Evolutionary conservation across 768 basidiomycete genomes (phyloP), one percentile per base, ranked within the genome.

Genomic region (Cubamyces lactineus): DNA sequence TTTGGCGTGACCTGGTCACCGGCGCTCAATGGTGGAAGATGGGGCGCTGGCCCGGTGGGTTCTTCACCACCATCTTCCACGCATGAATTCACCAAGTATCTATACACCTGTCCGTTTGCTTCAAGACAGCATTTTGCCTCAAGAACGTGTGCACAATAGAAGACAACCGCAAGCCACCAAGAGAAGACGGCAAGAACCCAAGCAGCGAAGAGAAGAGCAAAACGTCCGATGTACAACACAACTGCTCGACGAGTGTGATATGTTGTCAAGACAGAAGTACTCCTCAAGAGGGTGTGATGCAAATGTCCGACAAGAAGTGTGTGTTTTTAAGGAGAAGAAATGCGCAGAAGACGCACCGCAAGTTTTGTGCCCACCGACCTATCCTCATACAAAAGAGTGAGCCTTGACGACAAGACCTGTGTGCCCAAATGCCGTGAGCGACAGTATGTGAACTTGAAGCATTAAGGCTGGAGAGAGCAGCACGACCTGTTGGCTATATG

Each of bases 401-500:
- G 26, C 16, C 24, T 26, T 19, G 24, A 40, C 40, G 40, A 28
- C 56, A 19, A 40, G 24, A 7, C 12, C 23, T 19, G 51, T 46
- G 19, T 34, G 45, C 30, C 13, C 5, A 17, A 23, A 42, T 21
- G 3, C 21, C 9, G 42, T 43, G 42, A 43, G 42, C 42, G 17
- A 43, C 11, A 7, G 42, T 17, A 19, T 16, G 38, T 43, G 58
- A 47, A 2, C 50, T 16, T 24, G 23, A 30, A 3, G 9, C 52
- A 21, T 12, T 19, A 28, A 4, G 34, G 40, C 9, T 26, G 17
- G 16, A 53, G 52, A 42, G 52, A 28, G 39, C 59, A 61, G 52
- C 59, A 54, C 30, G 59, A 61, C 24, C 53, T 23, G 34, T 53
- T 54, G 45, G 59, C 59, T 40, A 28, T 39, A 11, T 19, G 15